phyloP scores from a whole-genome alignment of 1,139 yeast genomes.

The Nadsonia starkeyi-henricii region DNA sequence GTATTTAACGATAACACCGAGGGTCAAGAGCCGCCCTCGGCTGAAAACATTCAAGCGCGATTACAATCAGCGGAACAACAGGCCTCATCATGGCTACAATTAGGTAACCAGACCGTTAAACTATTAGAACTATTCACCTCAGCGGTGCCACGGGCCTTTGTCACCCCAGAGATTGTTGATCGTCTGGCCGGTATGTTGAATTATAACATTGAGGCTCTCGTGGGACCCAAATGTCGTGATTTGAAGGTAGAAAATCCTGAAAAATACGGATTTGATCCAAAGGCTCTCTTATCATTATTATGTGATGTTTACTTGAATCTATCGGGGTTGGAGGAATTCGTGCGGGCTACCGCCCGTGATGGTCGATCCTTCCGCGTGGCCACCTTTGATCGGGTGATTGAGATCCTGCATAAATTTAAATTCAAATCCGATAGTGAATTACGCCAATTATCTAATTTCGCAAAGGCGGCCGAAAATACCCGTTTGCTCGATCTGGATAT shows the following conservation, averaged over 20 bases:
- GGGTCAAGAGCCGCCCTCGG: slow-evolving; percentile 4
- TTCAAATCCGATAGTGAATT: slow-evolving; percentile 44
- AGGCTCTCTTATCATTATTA: slow-evolving; percentile 50
- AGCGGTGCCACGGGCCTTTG: slow-evolving; percentile 78
- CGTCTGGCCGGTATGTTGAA: slow-evolving; percentile 91
- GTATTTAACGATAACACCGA: slow-evolving; percentile 7
- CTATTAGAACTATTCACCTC: slow-evolving; percentile 69
- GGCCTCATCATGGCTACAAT: slow-evolving; percentile 70
- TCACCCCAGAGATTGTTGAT: slow-evolving; percentile 80
- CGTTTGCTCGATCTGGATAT: slow-evolving; percentile 53
- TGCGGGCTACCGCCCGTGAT: slow-evolving; percentile 75
- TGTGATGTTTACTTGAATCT: slow-evolving; percentile 67
- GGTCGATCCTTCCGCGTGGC: slow-evolving; percentile 66
- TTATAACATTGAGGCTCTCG: slow-evolving; percentile 77
- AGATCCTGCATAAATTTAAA: slow-evolving; percentile 43
- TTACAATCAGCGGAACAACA: slow-evolving; percentile 54
- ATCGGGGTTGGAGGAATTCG: slow-evolving; percentile 47
- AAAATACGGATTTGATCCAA: slow-evolving; percentile 73
- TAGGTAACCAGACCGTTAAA: slow-evolving; percentile 71
- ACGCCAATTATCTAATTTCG: slow-evolving; percentile 39
- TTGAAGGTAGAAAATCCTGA: slow-evolving; percentile 78
- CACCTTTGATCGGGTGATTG: slow-evolving; percentile 56
- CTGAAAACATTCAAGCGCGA: slow-evolving; percentile 40
- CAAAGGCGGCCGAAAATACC: slow-evolving; percentile 46
- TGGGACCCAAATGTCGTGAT: slow-evolving; percentile 88